These are phyloP conservation scores for Whalleya microplaca DNA, from an alignment of 2,329 filamentous ascomycete genomes.

Conservation along the genomic window DNA sequence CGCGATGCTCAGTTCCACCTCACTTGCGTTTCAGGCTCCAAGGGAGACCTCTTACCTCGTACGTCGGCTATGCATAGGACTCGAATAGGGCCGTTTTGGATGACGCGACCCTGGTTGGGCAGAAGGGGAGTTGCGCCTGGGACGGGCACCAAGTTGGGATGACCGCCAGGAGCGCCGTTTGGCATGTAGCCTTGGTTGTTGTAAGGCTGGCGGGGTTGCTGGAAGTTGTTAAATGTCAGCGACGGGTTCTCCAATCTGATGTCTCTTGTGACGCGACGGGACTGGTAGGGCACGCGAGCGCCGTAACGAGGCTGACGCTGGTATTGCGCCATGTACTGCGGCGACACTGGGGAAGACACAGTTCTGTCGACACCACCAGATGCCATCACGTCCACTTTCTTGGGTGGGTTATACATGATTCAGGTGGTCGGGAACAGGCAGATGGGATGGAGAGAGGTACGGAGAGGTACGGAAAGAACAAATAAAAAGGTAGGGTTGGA, in stretches of 20 bases:
- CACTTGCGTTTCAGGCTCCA: slow-evolving; percentile 8
- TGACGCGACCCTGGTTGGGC: slow-evolving; percentile 68
- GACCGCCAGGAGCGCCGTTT: slow-evolving; percentile 58
- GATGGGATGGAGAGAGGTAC: not conserved
- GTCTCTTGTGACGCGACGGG: slow-evolving; percentile 12
- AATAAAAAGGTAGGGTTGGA: not conserved
- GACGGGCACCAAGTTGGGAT: slow-evolving; percentile 50
- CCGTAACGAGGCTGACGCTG: not conserved
- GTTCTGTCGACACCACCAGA: slow-evolving; percentile 1
- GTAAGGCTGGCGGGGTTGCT: slow-evolving; percentile 46
- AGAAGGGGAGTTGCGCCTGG: slow-evolving; percentile 67
- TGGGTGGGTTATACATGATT: not conserved
- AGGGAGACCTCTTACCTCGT: slow-evolving; percentile 56
- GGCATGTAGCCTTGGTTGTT: slow-evolving; percentile 63
- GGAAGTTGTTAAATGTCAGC: slow-evolving; percentile 23
- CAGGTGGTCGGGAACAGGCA: not conserved
- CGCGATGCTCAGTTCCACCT: slow-evolving; percentile 20
- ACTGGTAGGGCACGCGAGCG: not conserved
- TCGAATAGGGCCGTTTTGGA: slow-evolving; percentile 68
- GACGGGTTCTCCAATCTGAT: slow-evolving; percentile 16
- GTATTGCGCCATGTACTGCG: not conserved
- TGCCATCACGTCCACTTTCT: slow-evolving; percentile 1
- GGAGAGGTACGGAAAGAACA: not conserved
- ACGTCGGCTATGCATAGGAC: slow-evolving; percentile 74
- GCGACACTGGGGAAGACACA: slow-evolving; percentile 1